Conservation (phyloP, 192 early-diverging fungal species). For the Podila epicladia region DNA sequence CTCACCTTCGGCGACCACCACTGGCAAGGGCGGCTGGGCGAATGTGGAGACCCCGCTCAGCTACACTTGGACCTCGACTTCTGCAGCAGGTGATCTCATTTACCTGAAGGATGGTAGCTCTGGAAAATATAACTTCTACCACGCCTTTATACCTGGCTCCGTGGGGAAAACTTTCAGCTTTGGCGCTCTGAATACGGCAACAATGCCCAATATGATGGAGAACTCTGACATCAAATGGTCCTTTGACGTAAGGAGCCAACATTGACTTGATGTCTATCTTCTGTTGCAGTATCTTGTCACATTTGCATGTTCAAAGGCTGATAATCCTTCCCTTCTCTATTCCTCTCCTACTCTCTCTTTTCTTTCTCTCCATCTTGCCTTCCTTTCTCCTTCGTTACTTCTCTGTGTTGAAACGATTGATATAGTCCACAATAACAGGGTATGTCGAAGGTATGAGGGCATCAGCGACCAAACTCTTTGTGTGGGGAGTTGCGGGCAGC, state of each 20-base stretch:
- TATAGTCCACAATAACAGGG: constrained; percentile 5
- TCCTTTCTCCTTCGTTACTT: no score
- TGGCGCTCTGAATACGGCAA: constrained; percentile 1
- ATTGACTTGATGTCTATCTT: no score
- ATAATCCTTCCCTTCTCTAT: no score
- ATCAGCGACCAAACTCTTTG: not conserved
- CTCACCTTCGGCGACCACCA: constrained; percentile 8
- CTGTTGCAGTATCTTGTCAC: no score
- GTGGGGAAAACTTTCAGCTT: not conserved
- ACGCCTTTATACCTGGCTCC: not conserved
- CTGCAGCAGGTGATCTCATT: not conserved
- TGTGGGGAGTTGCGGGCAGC: not conserved
- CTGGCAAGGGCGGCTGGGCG: constrained; percentile 15
- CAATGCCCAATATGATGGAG: constrained; percentile 16
- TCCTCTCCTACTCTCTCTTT: no score
- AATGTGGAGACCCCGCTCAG: constrained; percentile 14
- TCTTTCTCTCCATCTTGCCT: no score
- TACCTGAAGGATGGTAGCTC: constrained; percentile 3
- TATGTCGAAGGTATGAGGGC: not conserved
- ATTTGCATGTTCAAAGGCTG: no score
- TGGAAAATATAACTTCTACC: constrained; percentile 3
- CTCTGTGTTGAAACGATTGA: no score
- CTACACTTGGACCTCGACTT: constrained; percentile 5
- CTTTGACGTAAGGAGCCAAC: not conserved
- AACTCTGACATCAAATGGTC: constrained; percentile 2